Conservation (phyloP, 2,329 filamentous ascomycete genomes). For the Myriosclerotinia duriaeana region DNA sequence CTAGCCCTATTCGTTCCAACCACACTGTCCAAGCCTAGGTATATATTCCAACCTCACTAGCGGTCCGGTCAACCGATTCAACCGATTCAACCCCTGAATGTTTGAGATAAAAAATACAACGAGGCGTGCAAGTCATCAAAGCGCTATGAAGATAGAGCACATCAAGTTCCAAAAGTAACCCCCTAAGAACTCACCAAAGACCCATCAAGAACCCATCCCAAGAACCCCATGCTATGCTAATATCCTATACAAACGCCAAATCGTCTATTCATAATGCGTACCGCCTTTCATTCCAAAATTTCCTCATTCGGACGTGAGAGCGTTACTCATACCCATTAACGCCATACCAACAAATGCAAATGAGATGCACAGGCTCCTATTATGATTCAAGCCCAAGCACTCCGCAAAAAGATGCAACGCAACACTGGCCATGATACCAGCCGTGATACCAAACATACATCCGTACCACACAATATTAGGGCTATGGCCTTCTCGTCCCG, state of each 20-base stretch:
- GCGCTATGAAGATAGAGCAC: neutral
- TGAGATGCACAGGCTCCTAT: slow-evolving; percentile 70
- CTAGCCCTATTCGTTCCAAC: no score
- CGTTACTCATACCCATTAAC: slow-evolving; percentile 79
- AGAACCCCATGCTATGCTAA: slow-evolving; percentile 1
- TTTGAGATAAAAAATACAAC: slow-evolving; percentile 8
- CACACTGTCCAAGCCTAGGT: neutral
- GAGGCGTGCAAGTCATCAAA: neutral
- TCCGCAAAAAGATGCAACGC: slow-evolving; percentile 87
- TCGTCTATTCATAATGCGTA: slow-evolving; percentile 20
- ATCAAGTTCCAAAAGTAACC: neutral
- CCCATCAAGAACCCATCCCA: neutral
- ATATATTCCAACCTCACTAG: no score
- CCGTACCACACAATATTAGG: slow-evolving; percentile 66
- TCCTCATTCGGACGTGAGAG: slow-evolving; percentile 61
- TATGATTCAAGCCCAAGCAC: slow-evolving; percentile 78
- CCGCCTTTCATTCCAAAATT: neutral
- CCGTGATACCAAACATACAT: slow-evolving; percentile 81
- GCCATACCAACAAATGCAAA: slow-evolving; percentile 87
- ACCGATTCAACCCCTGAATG: neutral
- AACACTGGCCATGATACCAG: slow-evolving; percentile 94
- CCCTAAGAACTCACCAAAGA: neutral
- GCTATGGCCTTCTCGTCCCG: slow-evolving; percentile 51
- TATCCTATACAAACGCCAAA: slow-evolving; percentile 20
- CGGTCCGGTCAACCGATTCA: no score